Evolutionary conservation across 1,284 basidiomycete genomes (phyloP).

Genomic region (Ganoderma boninense): DNA sequence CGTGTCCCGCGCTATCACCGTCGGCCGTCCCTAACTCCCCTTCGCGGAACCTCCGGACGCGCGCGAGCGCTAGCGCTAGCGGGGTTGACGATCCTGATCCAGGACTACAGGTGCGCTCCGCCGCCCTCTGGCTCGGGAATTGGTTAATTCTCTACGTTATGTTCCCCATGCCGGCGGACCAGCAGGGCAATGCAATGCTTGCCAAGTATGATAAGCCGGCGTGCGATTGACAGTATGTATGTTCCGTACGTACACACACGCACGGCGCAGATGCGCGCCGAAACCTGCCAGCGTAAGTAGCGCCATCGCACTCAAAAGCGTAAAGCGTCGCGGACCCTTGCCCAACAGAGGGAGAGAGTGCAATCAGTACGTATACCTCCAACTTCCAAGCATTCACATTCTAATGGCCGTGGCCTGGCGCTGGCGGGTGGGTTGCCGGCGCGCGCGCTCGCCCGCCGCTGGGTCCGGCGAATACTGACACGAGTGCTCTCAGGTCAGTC

Average conservation of each 20-base stretch:
- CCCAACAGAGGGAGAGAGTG: background rate
- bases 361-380: background rate
- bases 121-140: background rate
- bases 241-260: background rate
- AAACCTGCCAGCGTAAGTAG: background rate
- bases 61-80: background rate
- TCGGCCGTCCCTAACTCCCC: background rate
- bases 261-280: background rate
- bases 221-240: background rate
- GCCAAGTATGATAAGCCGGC: too few species aligned
- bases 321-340: slow-evolving; percentile 4
- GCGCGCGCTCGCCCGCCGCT: background rate
- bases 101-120: background rate
- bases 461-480: background rate
- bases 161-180: background rate
- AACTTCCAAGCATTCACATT: too few species aligned
- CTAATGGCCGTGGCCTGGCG: too few species aligned
- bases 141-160: background rate
- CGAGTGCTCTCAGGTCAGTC: background rate
- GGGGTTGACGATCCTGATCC: background rate
- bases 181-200: background rate
- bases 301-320: background rate
- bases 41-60: background rate
- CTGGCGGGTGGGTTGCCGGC: background rate
- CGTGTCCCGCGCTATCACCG: background rate